Evolutionary conservation across 495 filamentous ascomycete genomes (phyloP).

Genomic region (Geoglossum glabrum): DNA sequence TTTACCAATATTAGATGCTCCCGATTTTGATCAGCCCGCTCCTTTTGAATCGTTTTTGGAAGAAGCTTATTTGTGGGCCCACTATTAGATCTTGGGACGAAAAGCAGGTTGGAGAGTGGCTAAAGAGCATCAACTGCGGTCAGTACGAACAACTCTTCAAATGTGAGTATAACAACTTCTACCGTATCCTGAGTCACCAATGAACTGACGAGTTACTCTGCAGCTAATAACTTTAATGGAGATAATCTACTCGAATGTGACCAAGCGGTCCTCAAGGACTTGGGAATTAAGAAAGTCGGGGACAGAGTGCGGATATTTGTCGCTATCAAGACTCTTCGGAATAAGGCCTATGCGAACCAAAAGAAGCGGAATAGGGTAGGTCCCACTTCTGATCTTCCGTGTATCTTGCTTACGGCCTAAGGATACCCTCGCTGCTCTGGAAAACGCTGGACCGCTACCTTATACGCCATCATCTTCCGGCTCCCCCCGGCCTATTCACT

Average conservation of each 20-base stretch:
- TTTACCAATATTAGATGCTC: background rate
- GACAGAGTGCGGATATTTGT: slow-evolving; percentile 89
- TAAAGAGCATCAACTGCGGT: slow-evolving; percentile 71
- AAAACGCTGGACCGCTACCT: slow-evolving; percentile 31
- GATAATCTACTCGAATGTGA: slow-evolving; percentile 94
- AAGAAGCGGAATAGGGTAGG: slow-evolving; percentile 75
- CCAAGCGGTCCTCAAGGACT: slow-evolving; percentile 86
- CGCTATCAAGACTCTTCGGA: slow-evolving; percentile 80
- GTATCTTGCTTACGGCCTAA: slow-evolving; percentile 9
- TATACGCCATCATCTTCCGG: slow-evolving; percentile 29
- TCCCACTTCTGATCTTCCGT: slow-evolving; percentile 3
- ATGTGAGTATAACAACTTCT: slow-evolving; percentile 24
- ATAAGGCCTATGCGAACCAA: slow-evolving; percentile 60
- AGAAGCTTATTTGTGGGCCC: background rate
- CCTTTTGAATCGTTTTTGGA: slow-evolving; percentile 9
- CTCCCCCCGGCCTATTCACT: slow-evolving; percentile 39
- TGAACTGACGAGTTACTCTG: background rate
- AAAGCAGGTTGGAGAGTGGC: slow-evolving; percentile 72
- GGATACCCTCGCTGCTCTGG: slow-evolving; percentile 26
- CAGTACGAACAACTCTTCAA: slow-evolving; percentile 87
- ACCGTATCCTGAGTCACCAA: background rate
- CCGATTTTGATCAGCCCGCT: background rate
- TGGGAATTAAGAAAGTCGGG: slow-evolving; percentile 95
- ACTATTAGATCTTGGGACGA: slow-evolving; percentile 77
- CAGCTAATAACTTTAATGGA: slow-evolving; percentile 89